A percentile compares a stretch with the other conserved stretches of the same genome.
phyloP scores from a whole-genome alignment of 257 asterid genomes.

The Fraxinus americana region DNA sequence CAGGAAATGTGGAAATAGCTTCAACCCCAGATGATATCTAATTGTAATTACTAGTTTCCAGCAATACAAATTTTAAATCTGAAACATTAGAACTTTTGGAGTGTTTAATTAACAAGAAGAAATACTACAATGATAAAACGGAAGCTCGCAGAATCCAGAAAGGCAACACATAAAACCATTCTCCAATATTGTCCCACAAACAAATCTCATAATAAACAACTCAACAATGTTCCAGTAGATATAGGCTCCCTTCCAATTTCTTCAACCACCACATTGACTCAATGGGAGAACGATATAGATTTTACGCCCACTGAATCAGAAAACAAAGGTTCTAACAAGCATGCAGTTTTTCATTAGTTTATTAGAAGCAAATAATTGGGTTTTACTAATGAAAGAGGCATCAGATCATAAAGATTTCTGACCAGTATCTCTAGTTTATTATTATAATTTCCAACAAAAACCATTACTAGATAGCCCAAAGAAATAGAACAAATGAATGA shows the following conservation, averaged over 20 bases:
- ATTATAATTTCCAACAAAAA: background rate
- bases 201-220: constrained; percentile 32
- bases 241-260: background rate
- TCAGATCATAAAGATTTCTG: background rate
- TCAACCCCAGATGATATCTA: background rate
- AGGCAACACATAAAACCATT: background rate
- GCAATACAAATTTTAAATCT: background rate
- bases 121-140: background rate
- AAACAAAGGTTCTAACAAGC: background rate
- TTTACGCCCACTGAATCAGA: background rate
- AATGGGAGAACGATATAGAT: background rate
- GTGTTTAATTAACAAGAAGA: too few species aligned
- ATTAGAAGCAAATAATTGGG: background rate
- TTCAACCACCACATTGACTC: background rate
- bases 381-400: background rate
- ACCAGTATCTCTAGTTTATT: background rate
- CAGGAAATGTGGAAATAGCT: background rate
- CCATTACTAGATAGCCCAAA: background rate
- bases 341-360: background rate
- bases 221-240: constrained; percentile 27
- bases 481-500: background rate
- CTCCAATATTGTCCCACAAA: constrained; percentile 42
- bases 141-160: background rate
- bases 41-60: background rate
- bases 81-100: background rate